Percentiles rank a stretch among this genome's conserved stretches.
phyloP scores from a whole-genome alignment of 257 asterid genomes.

The Oldenlandia corymbosa region DNA sequence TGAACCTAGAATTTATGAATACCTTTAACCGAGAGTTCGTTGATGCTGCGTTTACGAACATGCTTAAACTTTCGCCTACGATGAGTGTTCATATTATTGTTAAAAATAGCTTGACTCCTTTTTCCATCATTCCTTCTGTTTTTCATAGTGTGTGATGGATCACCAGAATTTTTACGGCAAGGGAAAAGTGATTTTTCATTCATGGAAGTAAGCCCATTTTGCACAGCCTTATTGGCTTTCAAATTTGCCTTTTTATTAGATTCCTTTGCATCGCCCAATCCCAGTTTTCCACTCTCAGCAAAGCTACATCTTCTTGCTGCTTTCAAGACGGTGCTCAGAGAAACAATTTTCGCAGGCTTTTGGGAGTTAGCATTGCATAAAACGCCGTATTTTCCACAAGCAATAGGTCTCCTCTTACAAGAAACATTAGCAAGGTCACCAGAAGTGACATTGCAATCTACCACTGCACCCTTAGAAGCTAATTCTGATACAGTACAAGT shows the following conservation, averaged over 20 bases:
- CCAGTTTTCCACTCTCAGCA: slow-evolving; percentile 20
- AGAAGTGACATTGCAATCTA: slow-evolving; percentile 22
- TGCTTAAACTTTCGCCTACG: slow-evolving; percentile 33
- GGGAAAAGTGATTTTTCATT: slow-evolving; percentile 20
- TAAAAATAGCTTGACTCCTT: slow-evolving; percentile 20
- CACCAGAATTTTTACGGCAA: slow-evolving; percentile 24
- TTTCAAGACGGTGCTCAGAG: slow-evolving; percentile 34
- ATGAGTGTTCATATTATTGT: slow-evolving; percentile 18
- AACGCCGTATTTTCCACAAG: slow-evolving; percentile 50
- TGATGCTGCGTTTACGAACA: slow-evolving; percentile 43
- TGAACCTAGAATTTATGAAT: slow-evolving; percentile 16
- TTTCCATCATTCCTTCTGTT: slow-evolving; percentile 23
- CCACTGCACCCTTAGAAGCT: slow-evolving; percentile 22
- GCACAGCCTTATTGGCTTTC: slow-evolving; percentile 20
- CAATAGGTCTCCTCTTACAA: slow-evolving; percentile 35
- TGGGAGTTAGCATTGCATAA: slow-evolving; percentile 44
- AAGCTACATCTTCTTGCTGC: slow-evolving; percentile 19
- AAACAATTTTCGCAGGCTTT: slow-evolving; percentile 41
- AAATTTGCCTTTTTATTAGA: slow-evolving; percentile 25
- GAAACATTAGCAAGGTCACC: slow-evolving; percentile 18
- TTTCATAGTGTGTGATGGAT: slow-evolving; percentile 18
- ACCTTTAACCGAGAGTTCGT: slow-evolving; percentile 43
- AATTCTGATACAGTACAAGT: slow-evolving; percentile 20
- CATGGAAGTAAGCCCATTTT: slow-evolving; percentile 13
- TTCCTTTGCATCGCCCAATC: slow-evolving; percentile 18